These are phyloP conservation scores for Mycena leptocephala DNA, from an alignment of 768 basidiomycete species.

Conservation along the genomic window DNA sequence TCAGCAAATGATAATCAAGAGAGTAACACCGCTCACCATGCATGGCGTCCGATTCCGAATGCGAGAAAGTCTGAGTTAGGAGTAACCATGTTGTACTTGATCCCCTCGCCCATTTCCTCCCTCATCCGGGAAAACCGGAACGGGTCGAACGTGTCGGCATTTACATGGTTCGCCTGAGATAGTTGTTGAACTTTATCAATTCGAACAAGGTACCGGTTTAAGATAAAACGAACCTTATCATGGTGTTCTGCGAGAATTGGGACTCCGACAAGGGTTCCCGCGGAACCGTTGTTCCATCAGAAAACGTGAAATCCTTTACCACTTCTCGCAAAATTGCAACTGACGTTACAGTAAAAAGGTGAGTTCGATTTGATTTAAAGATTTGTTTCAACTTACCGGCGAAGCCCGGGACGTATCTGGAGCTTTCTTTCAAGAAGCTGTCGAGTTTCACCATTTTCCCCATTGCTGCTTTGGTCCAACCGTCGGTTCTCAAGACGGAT, in stretches of 20 bases:
- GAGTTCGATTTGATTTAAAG: not conserved
- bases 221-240: conserved; percentile 32
- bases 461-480: conserved; percentile 48
- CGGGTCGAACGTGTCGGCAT: conserved; percentile 58
- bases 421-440: conserved; percentile 53
- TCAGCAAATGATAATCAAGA: not conserved
- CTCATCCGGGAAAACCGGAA: conserved; percentile 56
- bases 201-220: not conserved
- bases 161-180: conserved; percentile 46
- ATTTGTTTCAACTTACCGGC: not conserved
- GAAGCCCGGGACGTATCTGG: conserved; percentile 40
- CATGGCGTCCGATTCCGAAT: conserved; percentile 56
- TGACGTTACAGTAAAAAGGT: not conserved
- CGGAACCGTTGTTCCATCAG: conserved; percentile 61
- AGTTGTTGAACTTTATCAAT: not conserved
- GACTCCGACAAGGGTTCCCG: conserved; percentile 52
- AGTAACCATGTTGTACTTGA: conserved; percentile 47
- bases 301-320: conserved; percentile 58
- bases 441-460: conserved; percentile 49
- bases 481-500: conserved; percentile 41
- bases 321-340: conserved; percentile 50
- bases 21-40: conserved; percentile 38
- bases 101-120: conserved; percentile 37
- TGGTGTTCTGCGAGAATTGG: conserved; percentile 49
- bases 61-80: conserved; percentile 47